These are phyloP conservation scores for Sideroxylon spinosum DNA, from an alignment of 179 eudicot genomes.

Conservation along the genomic window DNA sequence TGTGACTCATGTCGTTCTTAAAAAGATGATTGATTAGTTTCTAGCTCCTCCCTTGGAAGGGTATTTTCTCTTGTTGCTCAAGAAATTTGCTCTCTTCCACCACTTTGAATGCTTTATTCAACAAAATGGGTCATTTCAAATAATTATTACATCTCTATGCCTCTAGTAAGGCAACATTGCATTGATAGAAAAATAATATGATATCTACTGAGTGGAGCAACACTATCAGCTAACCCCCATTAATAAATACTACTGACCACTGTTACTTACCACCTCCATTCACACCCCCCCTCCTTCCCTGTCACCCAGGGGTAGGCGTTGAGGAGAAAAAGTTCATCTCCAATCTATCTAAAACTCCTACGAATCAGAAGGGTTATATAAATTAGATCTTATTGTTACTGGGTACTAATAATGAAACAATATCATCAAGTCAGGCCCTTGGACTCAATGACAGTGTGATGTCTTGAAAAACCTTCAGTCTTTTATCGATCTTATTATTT, in stretches of 20 bases:
- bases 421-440: constrained; percentile 30
- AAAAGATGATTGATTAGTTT: neutral
- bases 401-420: neutral
- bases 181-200: neutral
- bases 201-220: neutral
- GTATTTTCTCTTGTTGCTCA: no score
- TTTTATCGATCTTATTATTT: constrained; percentile 37
- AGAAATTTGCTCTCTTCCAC: no score
- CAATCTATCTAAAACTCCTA: constrained; percentile 27
- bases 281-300: neutral
- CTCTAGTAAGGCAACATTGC: neutral
- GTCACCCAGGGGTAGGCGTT: constrained; percentile 4
- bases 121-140: no score
- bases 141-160: constrained; percentile 10
- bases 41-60: neutral
- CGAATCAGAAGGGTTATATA: constrained; percentile 15
- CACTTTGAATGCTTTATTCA: no score
- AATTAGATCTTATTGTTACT: neutral
- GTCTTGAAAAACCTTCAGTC: constrained; percentile 83
- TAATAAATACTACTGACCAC: neutral
- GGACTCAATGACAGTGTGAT: constrained; percentile 72
- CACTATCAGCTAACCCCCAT: neutral
- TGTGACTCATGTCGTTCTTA: neutral
- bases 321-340: constrained; percentile 88
- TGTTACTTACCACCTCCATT: no score